Evolutionary conservation across 768 basidiomycete genomes (phyloP).

Genomic region (Lactarius akahatsu): DNA sequence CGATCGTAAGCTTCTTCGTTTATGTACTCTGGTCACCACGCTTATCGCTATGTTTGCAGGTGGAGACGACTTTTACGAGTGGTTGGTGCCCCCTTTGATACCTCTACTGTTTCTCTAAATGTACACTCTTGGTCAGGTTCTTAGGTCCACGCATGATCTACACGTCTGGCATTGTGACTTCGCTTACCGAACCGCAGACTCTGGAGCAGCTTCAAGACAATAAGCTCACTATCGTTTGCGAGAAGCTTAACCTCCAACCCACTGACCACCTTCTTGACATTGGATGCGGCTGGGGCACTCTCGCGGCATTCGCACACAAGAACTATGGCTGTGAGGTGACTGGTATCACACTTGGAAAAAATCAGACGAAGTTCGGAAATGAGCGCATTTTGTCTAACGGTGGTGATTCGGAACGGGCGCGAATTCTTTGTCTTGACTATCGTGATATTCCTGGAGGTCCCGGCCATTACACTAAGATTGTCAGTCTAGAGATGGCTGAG

Average conservation of each 20-base stretch:
- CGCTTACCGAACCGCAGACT: constrained; percentile 70
- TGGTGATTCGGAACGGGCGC: constrained; percentile 61
- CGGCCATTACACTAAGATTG: constrained; percentile 89
- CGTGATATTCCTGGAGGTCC: constrained; percentile 79
- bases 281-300: constrained; percentile 96
- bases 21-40: constrained; percentile 12
- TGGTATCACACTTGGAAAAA: constrained; percentile 88
- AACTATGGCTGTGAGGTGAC: constrained; percentile 97
- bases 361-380: constrained; percentile 92
- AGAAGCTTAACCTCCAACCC: constrained; percentile 87
- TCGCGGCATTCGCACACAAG: constrained; percentile 92
- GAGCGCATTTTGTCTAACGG: constrained; percentile 76
- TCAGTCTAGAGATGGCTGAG: constrained; percentile 98
- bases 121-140: constrained; percentile 54
- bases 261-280: constrained; percentile 82
- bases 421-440: constrained; percentile 92
- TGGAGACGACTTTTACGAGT: constrained; percentile 94
- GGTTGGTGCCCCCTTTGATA: constrained; percentile 44
- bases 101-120: not conserved
- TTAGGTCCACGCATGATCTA: constrained; percentile 96
- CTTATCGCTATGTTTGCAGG: constrained; percentile 42
- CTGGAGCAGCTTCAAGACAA: constrained; percentile 97
- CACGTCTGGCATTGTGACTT: constrained; percentile 85
- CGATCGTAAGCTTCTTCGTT: constrained; percentile 59
- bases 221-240: constrained; percentile 93